Percentiles rank a stretch among this genome's conserved stretches.
Conservation (phyloP, 1,284 basidiomycete species). For the Pseudozyma flocculosa region DNA sequence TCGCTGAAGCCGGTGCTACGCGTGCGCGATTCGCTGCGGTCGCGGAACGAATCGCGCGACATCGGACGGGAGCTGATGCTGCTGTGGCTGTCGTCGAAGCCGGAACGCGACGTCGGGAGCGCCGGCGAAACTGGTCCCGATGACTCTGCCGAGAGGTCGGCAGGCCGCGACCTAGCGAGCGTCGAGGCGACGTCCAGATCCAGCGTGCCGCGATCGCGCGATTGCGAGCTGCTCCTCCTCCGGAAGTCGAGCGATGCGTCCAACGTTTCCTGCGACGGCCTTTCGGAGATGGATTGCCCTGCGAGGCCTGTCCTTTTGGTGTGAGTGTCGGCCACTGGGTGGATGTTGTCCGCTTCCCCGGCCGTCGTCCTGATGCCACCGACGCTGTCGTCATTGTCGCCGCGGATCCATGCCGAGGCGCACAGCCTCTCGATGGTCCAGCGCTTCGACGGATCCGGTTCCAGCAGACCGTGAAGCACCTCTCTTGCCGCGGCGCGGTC, state of each 20-base stretch:
- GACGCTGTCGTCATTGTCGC: conserved; percentile 4
- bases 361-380: no score
- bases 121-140: not conserved
- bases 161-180: not conserved
- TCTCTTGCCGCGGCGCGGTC: conserved; percentile 43
- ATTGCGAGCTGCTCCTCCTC: not conserved
- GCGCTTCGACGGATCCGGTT: conserved; percentile 42
- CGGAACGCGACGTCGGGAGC: not conserved
- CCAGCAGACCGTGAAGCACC: conserved; percentile 38
- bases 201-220: not conserved
- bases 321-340: no score
- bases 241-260: not conserved
- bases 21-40: conserved; percentile 25
- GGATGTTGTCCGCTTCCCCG: no score
- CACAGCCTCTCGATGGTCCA: conserved; percentile 42
- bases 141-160: not conserved
- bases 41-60: conserved; percentile 19
- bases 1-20: conserved; percentile 26
- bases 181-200: not conserved
- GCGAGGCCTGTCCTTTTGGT: not conserved
- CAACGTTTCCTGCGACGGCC: not conserved
- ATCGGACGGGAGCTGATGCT: conserved; percentile 22
- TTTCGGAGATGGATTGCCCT: not conserved
- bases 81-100: not conserved
- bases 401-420: conserved; percentile 25